phyloP scores from a whole-genome alignment of 2,329 filamentous ascomycete species.

The Erysiphe pulchra region DNA sequence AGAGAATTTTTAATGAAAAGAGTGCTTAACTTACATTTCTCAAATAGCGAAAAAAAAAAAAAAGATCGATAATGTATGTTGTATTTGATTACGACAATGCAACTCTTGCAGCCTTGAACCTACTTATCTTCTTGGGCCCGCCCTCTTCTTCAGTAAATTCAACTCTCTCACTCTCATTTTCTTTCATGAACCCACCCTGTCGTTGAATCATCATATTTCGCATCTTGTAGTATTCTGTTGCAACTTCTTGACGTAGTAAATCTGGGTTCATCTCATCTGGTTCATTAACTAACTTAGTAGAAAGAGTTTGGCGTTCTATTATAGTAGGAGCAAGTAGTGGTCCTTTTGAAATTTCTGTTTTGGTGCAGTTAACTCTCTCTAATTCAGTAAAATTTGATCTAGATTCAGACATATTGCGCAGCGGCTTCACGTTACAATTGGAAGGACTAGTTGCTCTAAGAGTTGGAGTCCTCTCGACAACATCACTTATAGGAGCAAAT shows the following conservation, averaged over 20 bases:
- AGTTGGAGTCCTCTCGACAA: constrained; percentile 14
- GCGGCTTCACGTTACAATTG: background rate
- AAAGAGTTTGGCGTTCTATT: constrained; percentile 23
- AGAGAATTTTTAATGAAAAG: too few species aligned
- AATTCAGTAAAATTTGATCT: too few species aligned
- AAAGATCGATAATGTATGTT: too few species aligned
- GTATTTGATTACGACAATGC: constrained; percentile 19
- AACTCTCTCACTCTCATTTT: constrained; percentile 36
- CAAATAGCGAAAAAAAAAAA: too few species aligned
- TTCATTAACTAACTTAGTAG: constrained; percentile 14
- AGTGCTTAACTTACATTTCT: too few species aligned
- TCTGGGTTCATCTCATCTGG: constrained; percentile 48
- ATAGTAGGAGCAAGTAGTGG: constrained; percentile 32
- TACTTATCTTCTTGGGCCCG: constrained; percentile 36
- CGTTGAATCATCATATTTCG: constrained; percentile 63
- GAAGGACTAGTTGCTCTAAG: too few species aligned
- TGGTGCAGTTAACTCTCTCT: background rate
- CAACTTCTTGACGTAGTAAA: constrained; percentile 50
- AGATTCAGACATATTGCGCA: background rate
- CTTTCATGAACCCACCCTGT: constrained; percentile 56
- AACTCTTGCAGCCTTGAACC: constrained; percentile 47
- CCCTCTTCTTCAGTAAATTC: constrained; percentile 40
- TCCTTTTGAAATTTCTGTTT: constrained; percentile 16
- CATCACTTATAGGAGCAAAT: constrained; percentile 21
- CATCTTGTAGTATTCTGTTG: constrained; percentile 57